phyloP scores from a whole-genome alignment of 2,329 filamentous ascomycete genomes.

The Diaporthe destruens region DNA sequence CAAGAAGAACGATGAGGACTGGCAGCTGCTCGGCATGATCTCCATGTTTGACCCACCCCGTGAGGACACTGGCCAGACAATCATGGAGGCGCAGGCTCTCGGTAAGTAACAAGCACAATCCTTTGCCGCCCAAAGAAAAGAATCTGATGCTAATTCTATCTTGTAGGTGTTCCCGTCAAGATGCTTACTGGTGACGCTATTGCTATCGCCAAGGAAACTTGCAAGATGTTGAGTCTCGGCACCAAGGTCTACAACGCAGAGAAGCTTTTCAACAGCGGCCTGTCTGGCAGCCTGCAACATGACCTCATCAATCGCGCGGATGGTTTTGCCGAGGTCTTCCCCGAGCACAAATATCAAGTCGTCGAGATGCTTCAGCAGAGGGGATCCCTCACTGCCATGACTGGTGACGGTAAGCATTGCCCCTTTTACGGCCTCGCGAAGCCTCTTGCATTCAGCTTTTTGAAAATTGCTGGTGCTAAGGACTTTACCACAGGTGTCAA shows the following conservation, averaged over 20 bases:
- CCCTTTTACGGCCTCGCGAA: neutral
- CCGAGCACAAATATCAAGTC: slow-evolving; percentile 82
- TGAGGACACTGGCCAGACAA: slow-evolving; percentile 83
- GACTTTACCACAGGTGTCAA: slow-evolving; percentile 64
- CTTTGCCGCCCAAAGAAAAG: accelerated
- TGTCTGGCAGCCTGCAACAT: slow-evolving; percentile 78
- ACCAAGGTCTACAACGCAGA: slow-evolving; percentile 87
- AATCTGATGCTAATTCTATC: neutral
- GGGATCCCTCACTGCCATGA: slow-evolving; percentile 81
- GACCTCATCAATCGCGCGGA: slow-evolving; percentile 81
- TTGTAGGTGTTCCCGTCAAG: slow-evolving; percentile 77
- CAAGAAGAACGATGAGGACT: slow-evolving; percentile 51
- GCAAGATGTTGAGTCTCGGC: slow-evolving; percentile 83
- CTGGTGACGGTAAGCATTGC: slow-evolving; percentile 66
- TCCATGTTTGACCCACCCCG: slow-evolving; percentile 86
- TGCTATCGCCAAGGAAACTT: slow-evolving; percentile 84
- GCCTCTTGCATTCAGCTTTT: neutral
- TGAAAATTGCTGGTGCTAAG: neutral
- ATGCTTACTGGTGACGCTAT: slow-evolving; percentile 86
- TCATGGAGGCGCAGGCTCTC: slow-evolving; percentile 69
- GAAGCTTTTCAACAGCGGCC: slow-evolving; percentile 80
- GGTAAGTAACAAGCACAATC: neutral
- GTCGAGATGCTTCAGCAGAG: slow-evolving; percentile 79
- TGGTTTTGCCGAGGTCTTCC: slow-evolving; percentile 80
- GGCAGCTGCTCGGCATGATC: slow-evolving; percentile 80